phyloP scores from a whole-genome alignment of 202 grass and related monocot genomes.

The Bolboschoenoplectus hybrid region DNA sequence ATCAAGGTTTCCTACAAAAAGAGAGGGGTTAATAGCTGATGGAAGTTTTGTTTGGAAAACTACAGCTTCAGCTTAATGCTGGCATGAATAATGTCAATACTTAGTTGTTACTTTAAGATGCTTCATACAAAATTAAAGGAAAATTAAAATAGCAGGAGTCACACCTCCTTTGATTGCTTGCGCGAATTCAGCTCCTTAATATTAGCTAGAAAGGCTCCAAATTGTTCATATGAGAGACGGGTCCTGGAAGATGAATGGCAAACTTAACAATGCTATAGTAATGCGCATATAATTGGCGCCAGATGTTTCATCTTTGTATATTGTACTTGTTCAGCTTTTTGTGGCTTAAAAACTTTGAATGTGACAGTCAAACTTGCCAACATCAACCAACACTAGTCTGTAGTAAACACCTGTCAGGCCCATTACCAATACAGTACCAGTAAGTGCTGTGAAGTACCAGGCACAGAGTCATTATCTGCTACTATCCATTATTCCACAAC shows the following conservation, averaged over 20 bases:
- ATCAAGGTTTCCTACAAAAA: slow-evolving; percentile 80
- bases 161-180: slow-evolving; percentile 89
- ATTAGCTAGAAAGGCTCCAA: slow-evolving; percentile 92
- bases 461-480: not conserved
- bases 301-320: not conserved
- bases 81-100: not conserved
- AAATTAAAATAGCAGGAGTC: slow-evolving; percentile 16
- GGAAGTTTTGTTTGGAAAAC: not conserved
- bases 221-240: slow-evolving; percentile 92
- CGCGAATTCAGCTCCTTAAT: slow-evolving; percentile 98
- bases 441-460: not conserved
- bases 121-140: not conserved
- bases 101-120: not conserved
- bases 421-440: not conserved
- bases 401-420: slow-evolving; percentile 17
- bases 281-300: slow-evolving; percentile 26
- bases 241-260: slow-evolving; percentile 59
- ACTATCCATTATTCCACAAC: not conserved
- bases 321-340: not conserved
- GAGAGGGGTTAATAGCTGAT: not conserved
- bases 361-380: not conserved
- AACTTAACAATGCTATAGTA: not conserved
- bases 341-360: not conserved
- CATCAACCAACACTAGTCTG: not conserved
- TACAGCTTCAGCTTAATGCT: not conserved